These are phyloP conservation scores for Hypoxylon crocopeplum DNA, from an alignment of 495 filamentous ascomycete species.

Conservation along the genomic window DNA sequence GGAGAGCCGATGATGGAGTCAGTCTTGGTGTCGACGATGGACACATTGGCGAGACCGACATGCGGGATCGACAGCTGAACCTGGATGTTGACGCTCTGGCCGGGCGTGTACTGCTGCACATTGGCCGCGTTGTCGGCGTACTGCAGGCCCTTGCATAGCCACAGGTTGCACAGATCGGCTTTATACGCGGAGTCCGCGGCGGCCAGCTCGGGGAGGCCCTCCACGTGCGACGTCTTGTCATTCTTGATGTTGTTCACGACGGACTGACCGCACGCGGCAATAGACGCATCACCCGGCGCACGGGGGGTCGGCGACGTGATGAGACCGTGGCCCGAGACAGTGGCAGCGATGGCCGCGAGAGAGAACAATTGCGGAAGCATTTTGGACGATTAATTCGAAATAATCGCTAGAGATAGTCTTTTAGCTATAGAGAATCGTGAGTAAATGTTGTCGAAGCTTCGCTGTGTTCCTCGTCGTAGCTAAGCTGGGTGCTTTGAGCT, in stretches of 20 bases:
- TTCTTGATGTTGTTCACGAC: slow-evolving; percentile 64
- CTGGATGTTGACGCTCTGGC: slow-evolving; percentile 64
- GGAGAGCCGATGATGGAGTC: slow-evolving; percentile 63
- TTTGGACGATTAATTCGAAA: slow-evolving; percentile 14
- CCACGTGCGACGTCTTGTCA: slow-evolving; percentile 73
- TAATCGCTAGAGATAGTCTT: no score
- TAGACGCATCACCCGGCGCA: slow-evolving; percentile 64
- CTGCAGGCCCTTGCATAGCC: slow-evolving; percentile 75
- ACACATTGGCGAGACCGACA: slow-evolving; percentile 71
- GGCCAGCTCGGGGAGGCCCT: slow-evolving; percentile 67
- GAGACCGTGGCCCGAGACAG: slow-evolving; percentile 68
- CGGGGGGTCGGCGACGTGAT: slow-evolving; percentile 65
- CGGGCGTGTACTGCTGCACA: slow-evolving; percentile 65
- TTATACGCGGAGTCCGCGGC: slow-evolving; percentile 64
- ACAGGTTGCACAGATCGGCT: slow-evolving; percentile 65
- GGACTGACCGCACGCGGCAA: slow-evolving; percentile 66
- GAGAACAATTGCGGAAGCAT: slow-evolving; percentile 40
- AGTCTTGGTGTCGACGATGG: slow-evolving; percentile 67
- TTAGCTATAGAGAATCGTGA: not conserved
- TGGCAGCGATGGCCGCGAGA: slow-evolving; percentile 57
- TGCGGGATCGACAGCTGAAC: slow-evolving; percentile 64
- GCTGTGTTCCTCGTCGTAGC: slow-evolving; percentile 2
- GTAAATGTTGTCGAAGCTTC: not conserved
- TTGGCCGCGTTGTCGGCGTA: slow-evolving; percentile 73
- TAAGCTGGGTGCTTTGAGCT: slow-evolving; percentile 17